Evolutionary conservation across 805 yeast genomes (phyloP).

Genomic region (Pichia thaimueangensis): DNA sequence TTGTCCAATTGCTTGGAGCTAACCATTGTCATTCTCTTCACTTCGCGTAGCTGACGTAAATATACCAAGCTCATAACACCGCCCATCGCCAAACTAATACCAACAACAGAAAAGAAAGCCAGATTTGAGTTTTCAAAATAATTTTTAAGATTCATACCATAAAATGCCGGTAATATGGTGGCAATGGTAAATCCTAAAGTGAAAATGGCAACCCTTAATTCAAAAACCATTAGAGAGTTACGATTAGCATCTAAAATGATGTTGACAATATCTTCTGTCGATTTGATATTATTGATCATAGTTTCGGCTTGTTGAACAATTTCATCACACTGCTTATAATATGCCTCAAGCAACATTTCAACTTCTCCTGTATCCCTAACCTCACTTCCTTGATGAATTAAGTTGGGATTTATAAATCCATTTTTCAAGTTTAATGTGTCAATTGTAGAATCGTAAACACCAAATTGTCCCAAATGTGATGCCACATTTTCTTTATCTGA

Average conservation of each 20-base stretch:
- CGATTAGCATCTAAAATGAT: conserved; percentile 88
- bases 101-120: conserved; percentile 58
- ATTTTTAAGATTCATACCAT: conserved; percentile 81
- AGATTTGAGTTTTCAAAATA: conserved; percentile 61
- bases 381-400: conserved; percentile 6
- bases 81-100: conserved; percentile 48
- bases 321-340: conserved; percentile 88
- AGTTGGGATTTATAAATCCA: not conserved
- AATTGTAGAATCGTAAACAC: not conserved
- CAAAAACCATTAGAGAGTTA: conserved; percentile 82
- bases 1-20: conserved; percentile 26
- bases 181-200: conserved; percentile 84
- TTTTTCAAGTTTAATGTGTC: not conserved
- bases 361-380: conserved; percentile 49
- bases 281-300: conserved; percentile 71
- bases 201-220: conserved; percentile 73
- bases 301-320: conserved; percentile 87
- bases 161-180: conserved; percentile 78
- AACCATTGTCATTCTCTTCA: conserved; percentile 63
- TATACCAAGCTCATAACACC: conserved; percentile 47
- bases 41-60: conserved; percentile 50
- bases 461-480: not conserved
- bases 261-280: conserved; percentile 89
- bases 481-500: not conserved
- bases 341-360: conserved; percentile 82